phyloP scores from a whole-genome alignment of 345 rosid genomes.

The Barbarea vulgaris region DNA sequence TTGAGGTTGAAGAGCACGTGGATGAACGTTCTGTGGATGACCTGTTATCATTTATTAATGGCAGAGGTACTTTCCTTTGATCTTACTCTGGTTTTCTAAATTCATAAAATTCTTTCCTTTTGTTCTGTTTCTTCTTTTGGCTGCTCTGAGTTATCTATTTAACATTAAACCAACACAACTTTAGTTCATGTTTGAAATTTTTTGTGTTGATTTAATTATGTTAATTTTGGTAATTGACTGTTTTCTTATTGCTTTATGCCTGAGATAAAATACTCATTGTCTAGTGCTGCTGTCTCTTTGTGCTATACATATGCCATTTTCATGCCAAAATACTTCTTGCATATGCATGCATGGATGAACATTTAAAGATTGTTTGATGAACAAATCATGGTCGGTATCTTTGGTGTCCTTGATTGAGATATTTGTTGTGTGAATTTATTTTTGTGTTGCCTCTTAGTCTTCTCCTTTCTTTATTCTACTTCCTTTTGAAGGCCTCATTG shows the following conservation, averaged over 20 bases:
- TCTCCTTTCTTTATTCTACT: slow-evolving; percentile 41
- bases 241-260: slow-evolving; percentile 1
- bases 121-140: slow-evolving; percentile 15
- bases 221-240: not conserved
- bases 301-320: not conserved
- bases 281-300: slow-evolving; percentile 15
- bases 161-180: not conserved
- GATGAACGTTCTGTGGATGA: slow-evolving; percentile 94
- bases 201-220: not conserved
- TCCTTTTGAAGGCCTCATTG: slow-evolving; percentile 48
- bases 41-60: slow-evolving; percentile 78
- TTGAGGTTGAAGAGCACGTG: slow-evolving; percentile 71
- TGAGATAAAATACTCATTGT: not conserved
- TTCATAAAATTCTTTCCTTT: not conserved
- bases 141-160: slow-evolving; percentile 1
- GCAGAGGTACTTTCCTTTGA: slow-evolving; percentile 57
- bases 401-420: slow-evolving; percentile 21
- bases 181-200: not conserved
- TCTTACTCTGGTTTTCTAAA: slow-evolving; percentile 11
- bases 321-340: slow-evolving; percentile 15
- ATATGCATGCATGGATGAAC: not conserved
- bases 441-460: slow-evolving; percentile 44
- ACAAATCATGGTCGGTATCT: slow-evolving; percentile 2
- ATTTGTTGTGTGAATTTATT: slow-evolving; percentile 31
- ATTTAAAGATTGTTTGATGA: slow-evolving; percentile 17